A percentile compares a stretch with the other conserved stretches of the same genome.
These are phyloP conservation scores for Eucalyptus globulus DNA, from an alignment of 345 rosid genomes.

Conservation along the genomic window DNA sequence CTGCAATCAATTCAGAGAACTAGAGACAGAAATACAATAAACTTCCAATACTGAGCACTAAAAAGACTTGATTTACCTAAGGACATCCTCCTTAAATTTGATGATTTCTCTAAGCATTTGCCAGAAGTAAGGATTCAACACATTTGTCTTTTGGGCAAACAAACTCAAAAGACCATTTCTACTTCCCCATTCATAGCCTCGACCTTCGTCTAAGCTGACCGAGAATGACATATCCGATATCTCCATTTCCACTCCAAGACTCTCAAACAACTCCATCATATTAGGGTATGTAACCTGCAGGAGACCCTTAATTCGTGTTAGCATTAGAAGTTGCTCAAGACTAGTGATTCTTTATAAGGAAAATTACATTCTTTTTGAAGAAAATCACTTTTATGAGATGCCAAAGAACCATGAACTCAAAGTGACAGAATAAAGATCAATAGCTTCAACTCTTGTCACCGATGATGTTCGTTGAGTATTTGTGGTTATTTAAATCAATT, in stretches of 20 bases:
- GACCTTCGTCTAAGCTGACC: constrained; percentile 62
- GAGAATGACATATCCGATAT: constrained; percentile 73
- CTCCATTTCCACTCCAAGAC: constrained; percentile 72
- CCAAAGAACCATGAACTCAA: background rate
- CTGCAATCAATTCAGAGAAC: background rate
- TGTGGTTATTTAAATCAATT: too few species aligned
- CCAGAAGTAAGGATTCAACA: constrained; percentile 62
- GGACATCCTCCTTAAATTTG: constrained; percentile 57
- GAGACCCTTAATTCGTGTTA: background rate
- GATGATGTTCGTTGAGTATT: background rate
- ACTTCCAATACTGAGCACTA: background rate
- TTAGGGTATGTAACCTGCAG: constrained; percentile 80
- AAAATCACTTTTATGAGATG: background rate
- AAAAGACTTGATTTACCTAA: constrained; percentile 8
- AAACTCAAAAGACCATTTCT: constrained; percentile 56
- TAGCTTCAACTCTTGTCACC: background rate
- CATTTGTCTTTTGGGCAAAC: constrained; percentile 67
- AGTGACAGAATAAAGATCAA: background rate
- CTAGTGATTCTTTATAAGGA: background rate
- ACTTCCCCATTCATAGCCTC: constrained; percentile 90
- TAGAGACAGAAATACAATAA: background rate
- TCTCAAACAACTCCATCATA: constrained; percentile 82
- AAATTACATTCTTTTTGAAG: too few species aligned
- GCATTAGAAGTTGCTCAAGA: background rate
- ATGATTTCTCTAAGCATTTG: constrained; percentile 62